phyloP scores from a whole-genome alignment of 1,284 basidiomycete species.

The Pseudozyma sp. region DNA sequence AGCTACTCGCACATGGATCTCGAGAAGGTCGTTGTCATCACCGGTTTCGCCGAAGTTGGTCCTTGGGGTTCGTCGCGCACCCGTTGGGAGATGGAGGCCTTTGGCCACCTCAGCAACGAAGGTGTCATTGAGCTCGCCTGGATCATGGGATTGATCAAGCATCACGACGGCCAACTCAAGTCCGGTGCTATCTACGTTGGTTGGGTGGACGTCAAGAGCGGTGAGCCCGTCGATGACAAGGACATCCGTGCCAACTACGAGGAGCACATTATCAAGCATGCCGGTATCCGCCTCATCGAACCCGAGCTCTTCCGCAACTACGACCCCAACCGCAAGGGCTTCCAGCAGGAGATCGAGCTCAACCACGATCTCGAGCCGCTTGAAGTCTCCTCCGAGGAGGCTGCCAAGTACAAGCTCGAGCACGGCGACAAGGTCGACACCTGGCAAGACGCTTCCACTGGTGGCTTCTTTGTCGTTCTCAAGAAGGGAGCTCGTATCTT shows the following conservation, averaged over 20 bases:
- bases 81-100: constrained; percentile 82
- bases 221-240: constrained; percentile 97
- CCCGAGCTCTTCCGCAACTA: constrained; percentile 97
- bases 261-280: constrained; percentile 89
- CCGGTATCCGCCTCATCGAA: constrained; percentile 96
- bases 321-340: constrained; percentile 95
- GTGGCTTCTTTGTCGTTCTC: constrained; percentile 92
- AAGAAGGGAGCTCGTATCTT: constrained; percentile 96
- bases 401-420: constrained; percentile 93
- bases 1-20: constrained; percentile 77
- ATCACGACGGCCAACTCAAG: constrained; percentile 96
- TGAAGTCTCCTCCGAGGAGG: constrained; percentile 90
- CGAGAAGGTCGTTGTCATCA: constrained; percentile 93
- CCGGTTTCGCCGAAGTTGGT: constrained; percentile 97
- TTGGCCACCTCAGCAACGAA: constrained; percentile 75
- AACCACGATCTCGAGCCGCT: constrained; percentile 96
- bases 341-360: constrained; percentile 96
- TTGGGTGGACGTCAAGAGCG: constrained; percentile 96
- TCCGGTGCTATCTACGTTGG: constrained; percentile 84
- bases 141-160: constrained; percentile 99
- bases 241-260: constrained; percentile 94
- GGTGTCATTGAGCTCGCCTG: constrained; percentile 99
- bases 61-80: constrained; percentile 98
- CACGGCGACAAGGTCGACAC: constrained; percentile 96
- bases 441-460: constrained; percentile 85